Evolutionary conservation across 768 basidiomycete species (phyloP).

Genomic region (Hysterangium stoloniferum): DNA sequence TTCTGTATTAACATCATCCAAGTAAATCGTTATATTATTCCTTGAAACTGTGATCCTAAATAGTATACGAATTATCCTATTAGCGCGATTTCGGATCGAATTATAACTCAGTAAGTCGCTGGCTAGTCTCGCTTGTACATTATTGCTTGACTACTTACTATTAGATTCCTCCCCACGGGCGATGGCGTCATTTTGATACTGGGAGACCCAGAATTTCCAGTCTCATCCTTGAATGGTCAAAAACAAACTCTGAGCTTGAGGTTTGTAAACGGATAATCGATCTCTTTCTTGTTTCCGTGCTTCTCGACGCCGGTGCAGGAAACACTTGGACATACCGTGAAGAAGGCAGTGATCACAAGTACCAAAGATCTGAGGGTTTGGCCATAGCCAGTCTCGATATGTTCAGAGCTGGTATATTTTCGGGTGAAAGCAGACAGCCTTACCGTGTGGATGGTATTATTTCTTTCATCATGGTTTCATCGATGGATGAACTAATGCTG

Average conservation of each 20-base stretch:
- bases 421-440: conserved; percentile 50
- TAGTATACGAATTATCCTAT: conserved; percentile 10
- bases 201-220: conserved; percentile 56
- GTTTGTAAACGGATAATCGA: conserved; percentile 73
- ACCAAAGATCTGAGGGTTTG: conserved; percentile 70
- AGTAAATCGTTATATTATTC: too few species aligned
- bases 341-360: conserved; percentile 40
- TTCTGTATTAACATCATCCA: conserved; percentile 76
- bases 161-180: conserved; percentile 80
- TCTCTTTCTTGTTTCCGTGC: conserved; percentile 82
- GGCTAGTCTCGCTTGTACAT: not conserved
- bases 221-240: conserved; percentile 50
- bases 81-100: conserved; percentile 77
- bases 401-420: conserved; percentile 82
- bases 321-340: conserved; percentile 74
- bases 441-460: conserved; percentile 77
- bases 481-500: conserved; percentile 13
- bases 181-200: conserved; percentile 84
- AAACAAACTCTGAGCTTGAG: conserved; percentile 31
- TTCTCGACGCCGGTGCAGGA: conserved; percentile 93
- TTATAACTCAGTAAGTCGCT: conserved; percentile 47
- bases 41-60: conserved; percentile 2
- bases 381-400: conserved; percentile 88
- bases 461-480: conserved; percentile 16
- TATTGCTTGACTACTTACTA: not conserved